Conservation (phyloP, 2,329 filamentous ascomycete genomes). For the Venturia asperata region DNA sequence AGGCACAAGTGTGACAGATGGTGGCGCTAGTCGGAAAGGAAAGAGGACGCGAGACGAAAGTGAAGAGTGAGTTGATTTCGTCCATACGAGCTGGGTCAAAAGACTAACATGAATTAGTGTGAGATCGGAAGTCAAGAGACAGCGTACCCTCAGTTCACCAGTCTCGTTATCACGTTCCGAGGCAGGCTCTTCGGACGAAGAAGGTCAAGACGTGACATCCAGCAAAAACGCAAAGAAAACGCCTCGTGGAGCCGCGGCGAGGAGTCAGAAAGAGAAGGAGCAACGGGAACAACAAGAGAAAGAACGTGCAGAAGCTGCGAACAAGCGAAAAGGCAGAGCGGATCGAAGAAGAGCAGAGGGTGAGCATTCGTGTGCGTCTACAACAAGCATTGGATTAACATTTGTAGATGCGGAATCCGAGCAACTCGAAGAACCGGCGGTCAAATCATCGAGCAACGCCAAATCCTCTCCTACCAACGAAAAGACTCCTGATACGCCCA, state of each 20-base stretch:
- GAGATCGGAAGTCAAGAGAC: slow-evolving; percentile 59
- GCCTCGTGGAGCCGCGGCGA: slow-evolving; percentile 39
- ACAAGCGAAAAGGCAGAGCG: slow-evolving; percentile 72
- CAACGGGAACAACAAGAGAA: slow-evolving; percentile 52
- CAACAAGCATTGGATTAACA: not conserved
- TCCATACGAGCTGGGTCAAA: not conserved
- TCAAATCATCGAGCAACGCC: slow-evolving; percentile 1
- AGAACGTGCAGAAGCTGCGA: slow-evolving; percentile 68
- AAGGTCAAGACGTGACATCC: slow-evolving; percentile 35
- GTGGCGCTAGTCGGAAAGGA: slow-evolving; percentile 50
- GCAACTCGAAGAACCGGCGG: slow-evolving; percentile 1
- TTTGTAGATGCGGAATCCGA: slow-evolving; percentile 4
- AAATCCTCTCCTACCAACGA: slow-evolving; percentile 5
- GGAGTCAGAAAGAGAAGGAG: slow-evolving; percentile 52
- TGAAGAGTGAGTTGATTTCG: slow-evolving; percentile 66
- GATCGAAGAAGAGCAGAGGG: slow-evolving; percentile 58
- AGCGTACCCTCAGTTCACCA: slow-evolving; percentile 66
- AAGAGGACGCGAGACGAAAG: slow-evolving; percentile 87
- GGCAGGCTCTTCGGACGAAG: slow-evolving; percentile 56
- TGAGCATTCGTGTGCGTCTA: not conserved
- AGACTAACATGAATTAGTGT: not conserved
- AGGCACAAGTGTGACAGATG: slow-evolving; percentile 48
- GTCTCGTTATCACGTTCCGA: slow-evolving; percentile 49
- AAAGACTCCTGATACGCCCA: not conserved
- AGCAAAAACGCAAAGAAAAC: slow-evolving; percentile 41